Base-by-base conservation (phyloP, 106 monocot genomes). In the Acanthochlamys bracteata region DNA sequence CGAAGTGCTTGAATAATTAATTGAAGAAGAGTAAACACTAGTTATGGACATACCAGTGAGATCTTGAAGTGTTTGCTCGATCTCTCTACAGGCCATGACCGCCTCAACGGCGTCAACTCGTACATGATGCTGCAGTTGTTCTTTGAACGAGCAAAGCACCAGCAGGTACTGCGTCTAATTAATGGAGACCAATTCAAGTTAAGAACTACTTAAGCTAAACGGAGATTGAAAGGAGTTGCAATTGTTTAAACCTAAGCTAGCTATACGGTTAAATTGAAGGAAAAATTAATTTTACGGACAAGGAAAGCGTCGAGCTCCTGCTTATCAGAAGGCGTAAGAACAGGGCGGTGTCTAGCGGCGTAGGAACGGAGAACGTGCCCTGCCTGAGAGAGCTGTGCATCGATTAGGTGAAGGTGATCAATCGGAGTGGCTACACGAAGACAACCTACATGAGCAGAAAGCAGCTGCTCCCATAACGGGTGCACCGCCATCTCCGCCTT, bases 71-170 rank as follows among this genome's bases (percentile, higher is more conserved):
- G 90, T 75, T 40, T 87, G 95, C 64, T 95, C 95, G 64, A 95
- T 90, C 66, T 95, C 95, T 0, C 90, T 65, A 78, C 95, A 95
- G 11, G 84, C 95, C 78, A 90, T 82, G 60, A 95, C 95, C 4
- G 95, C 95, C 72, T 95, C 90, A 63, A 95, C 90, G 13, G 95
- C 95, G 69, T 95, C 90, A 17, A 90, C 90, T 22, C 95, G 66
- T 39, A 95, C 95, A 62, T 95, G 95, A 70, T 95, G 86, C 75
- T 95, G 86, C 22, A 95, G 74, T 75, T 95, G 95, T 69, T 95
- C 95, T 20, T 82, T 78, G 75, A 95, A 95, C 33, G 90, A 90
- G 75, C 87, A 84, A 33, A 95, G 69, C 53, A 90, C 55, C 64
- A 90, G 13, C 62, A 84, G 58, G 60, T 90, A 87, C 71, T 95